Conservation (phyloP, 225 moss, liverwort and hornwort species). For the Anthoceros angustus region DNA sequence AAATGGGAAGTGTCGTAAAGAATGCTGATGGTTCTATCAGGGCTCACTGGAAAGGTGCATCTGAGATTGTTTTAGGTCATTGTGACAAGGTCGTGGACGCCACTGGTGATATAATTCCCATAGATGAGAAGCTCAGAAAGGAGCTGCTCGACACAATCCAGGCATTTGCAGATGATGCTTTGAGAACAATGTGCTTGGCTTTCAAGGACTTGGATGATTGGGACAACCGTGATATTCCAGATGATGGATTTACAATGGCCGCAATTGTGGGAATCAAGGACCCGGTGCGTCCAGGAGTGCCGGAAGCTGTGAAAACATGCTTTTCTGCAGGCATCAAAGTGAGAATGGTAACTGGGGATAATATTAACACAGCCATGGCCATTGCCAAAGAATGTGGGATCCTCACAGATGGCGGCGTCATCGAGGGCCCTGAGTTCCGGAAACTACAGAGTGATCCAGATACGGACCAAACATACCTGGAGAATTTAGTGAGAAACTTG, state of each 20-base stretch:
- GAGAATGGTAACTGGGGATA: constrained; percentile 96
- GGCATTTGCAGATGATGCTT: constrained; percentile 48
- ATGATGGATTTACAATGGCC: constrained; percentile 33
- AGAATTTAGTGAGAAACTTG: constrained; percentile 27
- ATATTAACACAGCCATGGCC: constrained; percentile 62
- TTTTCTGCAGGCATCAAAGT: constrained; percentile 65
- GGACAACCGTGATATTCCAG: constrained; percentile 38
- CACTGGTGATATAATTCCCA: constrained; percentile 32
- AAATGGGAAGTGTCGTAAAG: constrained; percentile 60
- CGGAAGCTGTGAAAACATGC: constrained; percentile 59
- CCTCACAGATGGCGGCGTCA: constrained; percentile 60
- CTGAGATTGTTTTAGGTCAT: constrained; percentile 57
- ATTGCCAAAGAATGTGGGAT: constrained; percentile 93
- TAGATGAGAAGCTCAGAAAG: constrained; percentile 34
- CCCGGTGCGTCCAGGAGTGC: constrained; percentile 75
- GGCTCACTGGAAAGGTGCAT: constrained; percentile 87
- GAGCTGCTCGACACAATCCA: constrained; percentile 29
- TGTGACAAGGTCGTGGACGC: constrained; percentile 40
- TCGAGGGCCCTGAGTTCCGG: constrained; percentile 68
- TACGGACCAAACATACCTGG: constrained; percentile 17
- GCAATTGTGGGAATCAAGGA: constrained; percentile 88
- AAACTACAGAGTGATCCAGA: constrained; percentile 5
- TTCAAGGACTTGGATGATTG: constrained; percentile 32
- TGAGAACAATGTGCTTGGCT: constrained; percentile 67
- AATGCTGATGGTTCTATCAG: constrained; percentile 24